A percentile compares a stretch with the other conserved stretches of the same genome.
Evolutionary conservation across 2,329 filamentous ascomycete species (phyloP).

Genomic region (Tolypocladium paradoxum): DNA sequence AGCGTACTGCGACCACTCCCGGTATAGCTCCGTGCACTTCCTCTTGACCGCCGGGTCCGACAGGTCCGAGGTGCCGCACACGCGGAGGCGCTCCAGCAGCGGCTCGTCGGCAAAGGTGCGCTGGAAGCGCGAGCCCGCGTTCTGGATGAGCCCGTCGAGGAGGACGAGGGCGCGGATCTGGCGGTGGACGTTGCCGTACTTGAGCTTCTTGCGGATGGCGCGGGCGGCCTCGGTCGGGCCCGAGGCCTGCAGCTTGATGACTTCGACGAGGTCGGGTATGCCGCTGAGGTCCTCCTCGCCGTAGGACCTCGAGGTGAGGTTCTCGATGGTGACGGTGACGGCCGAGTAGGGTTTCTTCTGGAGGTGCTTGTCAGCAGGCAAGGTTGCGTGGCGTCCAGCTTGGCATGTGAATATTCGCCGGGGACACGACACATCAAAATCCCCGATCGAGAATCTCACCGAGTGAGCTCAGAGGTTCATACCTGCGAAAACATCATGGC

Average conservation of each 20-base stretch:
- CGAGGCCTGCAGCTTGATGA: slow-evolving; percentile 77
- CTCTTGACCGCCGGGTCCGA: slow-evolving; percentile 78
- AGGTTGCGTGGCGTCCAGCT: not conserved
- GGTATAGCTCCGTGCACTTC: slow-evolving; percentile 80
- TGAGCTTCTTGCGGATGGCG: slow-evolving; percentile 94
- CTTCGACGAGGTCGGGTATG: slow-evolving; percentile 88
- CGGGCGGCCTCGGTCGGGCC: slow-evolving; percentile 84
- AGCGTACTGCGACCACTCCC: slow-evolving; percentile 82
- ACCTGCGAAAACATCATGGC: not conserved
- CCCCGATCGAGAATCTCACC: not conserved
- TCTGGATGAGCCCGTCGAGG: slow-evolving; percentile 87
- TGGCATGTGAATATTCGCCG: not conserved
- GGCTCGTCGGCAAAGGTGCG: slow-evolving; percentile 83
- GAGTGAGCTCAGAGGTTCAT: not conserved
- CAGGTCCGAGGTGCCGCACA: slow-evolving; percentile 74
- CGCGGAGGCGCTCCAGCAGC: slow-evolving; percentile 77
- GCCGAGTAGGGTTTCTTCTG: slow-evolving; percentile 76
- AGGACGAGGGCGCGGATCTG: slow-evolving; percentile 83
- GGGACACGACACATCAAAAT: not conserved
- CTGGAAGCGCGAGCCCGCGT: slow-evolving; percentile 81
- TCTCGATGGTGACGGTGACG: slow-evolving; percentile 85
- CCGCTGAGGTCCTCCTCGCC: slow-evolving; percentile 87
- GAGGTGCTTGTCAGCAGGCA: not conserved
- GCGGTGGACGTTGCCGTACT: slow-evolving; percentile 90
- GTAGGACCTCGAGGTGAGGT: slow-evolving; percentile 78